A percentile compares a stretch with the other conserved stretches of the same genome.
These are phyloP conservation scores for Ceratocystis cubensis DNA, from an alignment of 2,329 filamentous ascomycete species.

Conservation along the genomic window DNA sequence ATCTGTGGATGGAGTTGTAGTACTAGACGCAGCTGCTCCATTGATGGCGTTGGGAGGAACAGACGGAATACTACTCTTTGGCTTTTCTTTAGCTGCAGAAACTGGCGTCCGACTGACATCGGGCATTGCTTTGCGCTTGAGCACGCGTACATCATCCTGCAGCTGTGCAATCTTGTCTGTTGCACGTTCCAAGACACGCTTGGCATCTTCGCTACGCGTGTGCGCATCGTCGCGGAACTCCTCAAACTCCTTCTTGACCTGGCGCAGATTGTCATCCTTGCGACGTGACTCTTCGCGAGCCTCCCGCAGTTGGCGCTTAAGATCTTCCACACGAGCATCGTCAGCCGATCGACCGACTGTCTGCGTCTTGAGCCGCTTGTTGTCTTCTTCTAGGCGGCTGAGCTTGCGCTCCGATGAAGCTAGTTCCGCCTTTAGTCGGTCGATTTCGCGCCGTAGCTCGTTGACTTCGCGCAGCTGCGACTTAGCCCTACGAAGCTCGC, in stretches of 20 bases:
- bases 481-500: conserved; percentile 42
- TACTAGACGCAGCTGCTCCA: background rate
- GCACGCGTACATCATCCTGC: conserved; percentile 38
- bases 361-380: conserved; percentile 25
- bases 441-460: conserved; percentile 41
- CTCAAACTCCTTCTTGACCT: conserved; percentile 41
- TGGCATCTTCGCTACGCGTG: conserved; percentile 41
- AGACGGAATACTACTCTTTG: background rate
- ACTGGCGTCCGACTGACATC: background rate
- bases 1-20: background rate
- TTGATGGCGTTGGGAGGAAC: background rate
- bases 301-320: conserved; percentile 30
- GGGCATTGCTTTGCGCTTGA: conserved; percentile 24
- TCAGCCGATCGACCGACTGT: conserved; percentile 22
- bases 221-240: conserved; percentile 42
- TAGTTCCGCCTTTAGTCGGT: conserved; percentile 39
- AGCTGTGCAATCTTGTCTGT: conserved; percentile 45
- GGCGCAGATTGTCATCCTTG: conserved; percentile 40
- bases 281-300: conserved; percentile 34
- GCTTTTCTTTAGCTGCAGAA: background rate
- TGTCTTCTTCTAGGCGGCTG: conserved; percentile 30
- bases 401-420: conserved; percentile 36
- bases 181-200: conserved; percentile 43
- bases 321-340: conserved; percentile 12
- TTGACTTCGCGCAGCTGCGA: conserved; percentile 42